Conservation (phyloP, 2,329 filamentous ascomycete species). For the Cercospora brassicicola region DNA sequence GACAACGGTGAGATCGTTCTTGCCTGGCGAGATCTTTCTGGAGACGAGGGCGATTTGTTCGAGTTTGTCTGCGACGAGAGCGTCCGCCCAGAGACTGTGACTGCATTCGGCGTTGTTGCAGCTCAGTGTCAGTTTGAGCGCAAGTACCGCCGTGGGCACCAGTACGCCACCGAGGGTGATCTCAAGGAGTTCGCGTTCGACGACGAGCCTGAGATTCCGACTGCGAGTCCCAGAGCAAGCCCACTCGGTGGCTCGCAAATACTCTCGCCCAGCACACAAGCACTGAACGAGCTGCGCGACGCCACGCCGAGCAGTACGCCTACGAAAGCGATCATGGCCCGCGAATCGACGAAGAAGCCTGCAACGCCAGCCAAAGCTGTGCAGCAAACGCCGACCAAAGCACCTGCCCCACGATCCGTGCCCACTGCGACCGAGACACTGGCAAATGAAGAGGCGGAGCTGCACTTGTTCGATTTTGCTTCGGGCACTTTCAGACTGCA, state of each 20-base stretch:
- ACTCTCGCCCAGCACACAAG: slow-evolving; percentile 35
- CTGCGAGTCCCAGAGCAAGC: slow-evolving; percentile 58
- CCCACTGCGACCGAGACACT: slow-evolving; percentile 73
- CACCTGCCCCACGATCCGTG: slow-evolving; percentile 59
- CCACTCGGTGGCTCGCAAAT: slow-evolving; percentile 41
- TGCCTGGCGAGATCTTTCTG: slow-evolving; percentile 92
- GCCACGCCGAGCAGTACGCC: slow-evolving; percentile 29
- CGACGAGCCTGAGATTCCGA: slow-evolving; percentile 60
- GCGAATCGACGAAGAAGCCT: slow-evolving; percentile 34
- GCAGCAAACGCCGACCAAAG: slow-evolving; percentile 53
- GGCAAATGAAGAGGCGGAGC: slow-evolving; percentile 72
- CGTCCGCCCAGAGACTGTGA: slow-evolving; percentile 67
- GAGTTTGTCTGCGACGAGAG: slow-evolving; percentile 91
- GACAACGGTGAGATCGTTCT: slow-evolving; percentile 80
- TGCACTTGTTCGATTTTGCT: slow-evolving; percentile 90
- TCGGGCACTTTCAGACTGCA: slow-evolving; percentile 82
- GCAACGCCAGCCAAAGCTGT: slow-evolving; percentile 41
- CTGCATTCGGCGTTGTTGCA: slow-evolving; percentile 77
- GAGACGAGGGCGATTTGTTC: slow-evolving; percentile 91
- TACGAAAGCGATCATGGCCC: slow-evolving; percentile 33
- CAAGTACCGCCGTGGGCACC: slow-evolving; percentile 79
- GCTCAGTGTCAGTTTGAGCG: slow-evolving; percentile 96
- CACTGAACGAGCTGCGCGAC: slow-evolving; percentile 32
- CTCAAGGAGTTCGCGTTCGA: slow-evolving; percentile 79
- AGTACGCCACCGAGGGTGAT: slow-evolving; percentile 78